Evolutionary conservation across 305 asterid species (phyloP).

Genomic region (Fraxinus angustifolia): DNA sequence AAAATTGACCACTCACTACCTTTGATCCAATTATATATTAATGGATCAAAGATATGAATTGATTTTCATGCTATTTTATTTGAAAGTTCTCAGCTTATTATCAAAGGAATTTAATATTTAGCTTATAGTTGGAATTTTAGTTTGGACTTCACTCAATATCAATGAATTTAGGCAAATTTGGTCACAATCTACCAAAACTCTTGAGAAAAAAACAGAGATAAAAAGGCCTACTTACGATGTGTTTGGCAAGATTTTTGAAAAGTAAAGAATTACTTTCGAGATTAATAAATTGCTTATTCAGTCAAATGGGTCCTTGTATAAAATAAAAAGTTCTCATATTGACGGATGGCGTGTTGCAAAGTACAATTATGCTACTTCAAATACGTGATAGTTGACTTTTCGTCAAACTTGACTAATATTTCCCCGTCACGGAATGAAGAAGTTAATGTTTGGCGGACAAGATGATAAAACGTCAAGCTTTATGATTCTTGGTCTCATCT

Average conservation of each 20-base stretch:
- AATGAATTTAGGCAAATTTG: neutral
- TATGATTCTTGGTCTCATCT: neutral
- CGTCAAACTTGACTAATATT: neutral
- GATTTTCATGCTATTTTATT: neutral
- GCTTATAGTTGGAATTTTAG: neutral
- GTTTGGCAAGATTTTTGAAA: neutral
- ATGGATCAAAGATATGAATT: neutral
- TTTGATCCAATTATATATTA: neutral
- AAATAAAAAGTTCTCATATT: neutral
- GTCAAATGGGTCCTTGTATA: neutral
- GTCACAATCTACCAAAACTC: neutral
- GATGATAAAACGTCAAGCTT: neutral
- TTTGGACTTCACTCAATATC: neutral
- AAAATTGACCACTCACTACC: neutral
- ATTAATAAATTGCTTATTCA: too few species aligned
- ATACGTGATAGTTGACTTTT: neutral
- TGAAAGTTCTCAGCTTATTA: neutral
- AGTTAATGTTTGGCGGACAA: neutral
- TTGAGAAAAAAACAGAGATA: neutral
- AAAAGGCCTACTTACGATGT: neutral
- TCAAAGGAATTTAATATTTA: neutral
- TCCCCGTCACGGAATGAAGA: neutral
- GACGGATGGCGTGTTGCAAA: neutral
- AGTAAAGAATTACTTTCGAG: neutral
- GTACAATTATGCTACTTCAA: too few species aligned